A percentile compares a stretch with the other conserved stretches of the same genome.
phyloP scores from a whole-genome alignment of 2,329 filamentous ascomycete species.

The Rutstroemia sp. region DNA sequence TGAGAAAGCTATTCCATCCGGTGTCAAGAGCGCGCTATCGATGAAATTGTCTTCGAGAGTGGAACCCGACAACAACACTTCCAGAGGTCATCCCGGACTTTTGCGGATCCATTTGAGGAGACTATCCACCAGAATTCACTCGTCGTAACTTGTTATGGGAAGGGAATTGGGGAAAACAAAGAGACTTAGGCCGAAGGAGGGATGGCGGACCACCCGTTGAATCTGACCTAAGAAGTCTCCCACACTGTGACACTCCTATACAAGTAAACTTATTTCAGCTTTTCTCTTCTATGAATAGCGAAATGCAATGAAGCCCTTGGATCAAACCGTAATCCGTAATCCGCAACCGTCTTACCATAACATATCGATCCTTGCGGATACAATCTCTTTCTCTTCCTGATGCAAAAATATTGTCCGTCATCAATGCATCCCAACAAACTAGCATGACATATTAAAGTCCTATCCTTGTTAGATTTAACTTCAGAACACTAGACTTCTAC shows the following conservation, averaged over 20 bases:
- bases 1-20: neutral
- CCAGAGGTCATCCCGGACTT: neutral
- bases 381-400: neutral
- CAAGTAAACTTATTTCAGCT: neutral
- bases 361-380: neutral
- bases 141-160: neutral
- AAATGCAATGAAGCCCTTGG: neutral
- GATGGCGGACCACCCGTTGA: neutral
- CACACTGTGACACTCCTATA: neutral
- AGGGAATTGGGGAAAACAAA: neutral
- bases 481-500: neutral
- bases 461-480: neutral
- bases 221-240: constrained; percentile 2
- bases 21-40: neutral
- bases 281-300: neutral
- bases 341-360: neutral
- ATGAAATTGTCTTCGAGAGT: neutral
- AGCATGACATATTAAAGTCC: neutral
- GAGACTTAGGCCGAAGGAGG: neutral
- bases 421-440: neutral
- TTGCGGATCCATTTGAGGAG: neutral
- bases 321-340: neutral
- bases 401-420: neutral
- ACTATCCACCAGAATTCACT: neutral
- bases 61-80: neutral